These are phyloP conservation scores for Alternaria dauci DNA, from an alignment of 2,329 filamentous ascomycete genomes.

Conservation along the genomic window DNA sequence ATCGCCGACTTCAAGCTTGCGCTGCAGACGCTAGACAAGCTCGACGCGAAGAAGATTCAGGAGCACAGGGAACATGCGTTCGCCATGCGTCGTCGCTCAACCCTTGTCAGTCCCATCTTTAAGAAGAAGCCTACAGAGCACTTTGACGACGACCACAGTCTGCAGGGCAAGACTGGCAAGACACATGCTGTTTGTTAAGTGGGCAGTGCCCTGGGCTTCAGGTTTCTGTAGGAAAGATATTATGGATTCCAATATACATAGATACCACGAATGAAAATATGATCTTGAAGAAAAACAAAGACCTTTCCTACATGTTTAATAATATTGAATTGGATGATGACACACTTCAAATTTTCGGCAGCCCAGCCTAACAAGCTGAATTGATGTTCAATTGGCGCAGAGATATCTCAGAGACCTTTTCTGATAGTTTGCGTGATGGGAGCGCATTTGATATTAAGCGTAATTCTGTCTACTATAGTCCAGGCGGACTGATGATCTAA, in stretches of 20 bases:
- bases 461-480: too few relatives aligned
- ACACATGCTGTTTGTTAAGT: slow-evolving; percentile 81
- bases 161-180: slow-evolving; percentile 91
- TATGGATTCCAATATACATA: neutral
- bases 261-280: neutral
- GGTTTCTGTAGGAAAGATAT: too few relatives aligned
- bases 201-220: too few relatives aligned
- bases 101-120: slow-evolving; percentile 35
- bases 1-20: slow-evolving; percentile 81
- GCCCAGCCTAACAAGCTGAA: neutral
- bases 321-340: neutral
- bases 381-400: neutral
- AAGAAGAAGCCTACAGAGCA: slow-evolving; percentile 51
- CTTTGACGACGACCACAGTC: slow-evolving; percentile 85
- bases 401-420: too few relatives aligned
- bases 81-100: slow-evolving; percentile 39
- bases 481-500: too few relatives aligned
- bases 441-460: too few relatives aligned
- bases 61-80: slow-evolving; percentile 65
- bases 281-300: neutral
- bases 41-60: slow-evolving; percentile 76
- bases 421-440: too few relatives aligned
- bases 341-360: neutral
- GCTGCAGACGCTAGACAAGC: slow-evolving; percentile 72
- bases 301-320: neutral